Percentiles rank a stretch among this genome's conserved stretches.
phyloP scores from a whole-genome alignment of 169 alveolate genomes.

The Eimeria zaria region DNA sequence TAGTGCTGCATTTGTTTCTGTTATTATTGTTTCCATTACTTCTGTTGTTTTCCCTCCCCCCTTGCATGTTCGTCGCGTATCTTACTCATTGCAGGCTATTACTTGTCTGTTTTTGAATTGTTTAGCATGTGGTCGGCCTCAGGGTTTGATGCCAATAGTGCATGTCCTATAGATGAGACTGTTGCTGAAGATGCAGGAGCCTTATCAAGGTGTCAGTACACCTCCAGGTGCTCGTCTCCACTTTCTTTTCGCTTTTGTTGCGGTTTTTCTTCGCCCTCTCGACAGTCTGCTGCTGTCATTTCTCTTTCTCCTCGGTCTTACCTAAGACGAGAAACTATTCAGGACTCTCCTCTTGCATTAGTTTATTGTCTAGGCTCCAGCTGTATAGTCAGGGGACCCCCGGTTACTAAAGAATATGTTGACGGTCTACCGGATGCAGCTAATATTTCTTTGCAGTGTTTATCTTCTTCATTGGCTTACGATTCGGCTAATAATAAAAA shows the following conservation, averaged over 20 bases:
- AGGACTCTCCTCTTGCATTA: background rate
- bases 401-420: background rate
- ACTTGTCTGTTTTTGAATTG: background rate
- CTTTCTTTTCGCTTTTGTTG: background rate
- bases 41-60: too few relatives aligned
- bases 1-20: too few relatives aligned
- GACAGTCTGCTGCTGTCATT: constrained; percentile 5
- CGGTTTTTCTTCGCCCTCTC: constrained; percentile 40
- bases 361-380: constrained; percentile 47
- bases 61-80: too few relatives aligned
- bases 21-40: too few relatives aligned
- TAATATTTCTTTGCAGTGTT: background rate
- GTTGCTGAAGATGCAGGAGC: background rate
- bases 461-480: background rate
- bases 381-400: constrained; percentile 54
- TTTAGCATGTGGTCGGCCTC: background rate
- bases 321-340: background rate
- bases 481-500: background rate
- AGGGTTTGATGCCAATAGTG: background rate
- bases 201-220: background rate
- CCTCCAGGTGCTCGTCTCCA: background rate
- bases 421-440: too few relatives aligned
- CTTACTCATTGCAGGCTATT: background rate
- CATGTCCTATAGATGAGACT: background rate
- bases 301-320: background rate